Evolutionary conservation across 176 grass and related monocot species (phyloP), one percentile per base, ranked within the genome.

Genomic region (Leersia perrieri): DNA sequence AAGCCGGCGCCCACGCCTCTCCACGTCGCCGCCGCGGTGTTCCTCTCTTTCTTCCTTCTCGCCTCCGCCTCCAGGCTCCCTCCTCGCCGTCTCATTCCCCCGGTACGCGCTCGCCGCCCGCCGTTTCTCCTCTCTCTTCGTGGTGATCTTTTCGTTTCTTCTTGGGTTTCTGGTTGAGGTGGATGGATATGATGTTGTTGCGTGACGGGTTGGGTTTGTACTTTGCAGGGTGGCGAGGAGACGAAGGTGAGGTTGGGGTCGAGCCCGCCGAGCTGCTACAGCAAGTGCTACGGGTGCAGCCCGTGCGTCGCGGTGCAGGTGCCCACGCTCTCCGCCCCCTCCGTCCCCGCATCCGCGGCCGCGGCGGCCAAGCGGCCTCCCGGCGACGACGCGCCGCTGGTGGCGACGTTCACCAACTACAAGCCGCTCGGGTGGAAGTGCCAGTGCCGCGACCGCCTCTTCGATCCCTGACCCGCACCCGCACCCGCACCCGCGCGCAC

Each of bases 341-440:
- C 85, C 14, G 51, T 58, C 5, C 78, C 45, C 7, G 63, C 73
- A 1, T 5, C 20, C 14, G 39, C 13, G 63, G 45, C 30, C 33
- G n/a, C 60, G 3, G 4, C 15, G n/a, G 22, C 5, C 33, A 22
- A 25, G 51, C 49, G 51, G 11, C 2, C 27, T 25, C 7, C 62
- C 55, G 23, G 23, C 7, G 3, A 15, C 11, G 44, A 16, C 28
- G 72, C 73, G 42, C 53, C 47, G 28, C 87, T 70, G 25, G 73
- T 78, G 40, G 60, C 39, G 4, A 68, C 72, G 77, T 80, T 81
- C 65, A 85, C 93, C 42, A 80, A 92, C 66, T 96, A 92, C 88
- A 96, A 96, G 67, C 93, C 90, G 32, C 75, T 92, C 11, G 90
- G 93, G 68, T 96, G 93, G 93, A 90, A 92, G 70, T 96, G 93